phyloP scores from a whole-genome alignment of 108 stramenopile genomes.

The Skeletonema potamos region DNA sequence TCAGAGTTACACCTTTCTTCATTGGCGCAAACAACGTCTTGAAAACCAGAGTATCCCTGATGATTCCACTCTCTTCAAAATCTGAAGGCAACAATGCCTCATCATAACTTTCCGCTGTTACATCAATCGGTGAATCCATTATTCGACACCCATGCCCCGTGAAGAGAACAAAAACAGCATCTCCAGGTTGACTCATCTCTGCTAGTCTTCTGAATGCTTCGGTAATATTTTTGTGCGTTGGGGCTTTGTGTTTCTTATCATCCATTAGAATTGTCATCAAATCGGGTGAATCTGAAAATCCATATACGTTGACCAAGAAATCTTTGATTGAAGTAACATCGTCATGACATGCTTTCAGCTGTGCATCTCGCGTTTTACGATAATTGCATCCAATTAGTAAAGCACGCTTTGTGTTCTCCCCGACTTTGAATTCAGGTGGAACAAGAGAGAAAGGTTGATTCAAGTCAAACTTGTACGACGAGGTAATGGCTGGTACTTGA shows the following conservation, averaged over 20 bases:
- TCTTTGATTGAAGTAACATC: constrained; percentile 88
- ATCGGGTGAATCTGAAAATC: constrained; percentile 71
- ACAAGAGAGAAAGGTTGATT: constrained; percentile 71
- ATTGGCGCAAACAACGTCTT: constrained; percentile 83
- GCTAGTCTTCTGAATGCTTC: constrained; percentile 77
- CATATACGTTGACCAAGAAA: constrained; percentile 86
- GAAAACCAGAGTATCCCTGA: constrained; percentile 81
- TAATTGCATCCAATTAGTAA: constrained; percentile 88
- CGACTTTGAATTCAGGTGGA: constrained; percentile 65
- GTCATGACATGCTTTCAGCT: constrained; percentile 83
- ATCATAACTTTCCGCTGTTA: constrained; percentile 72
- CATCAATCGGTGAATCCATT: constrained; percentile 63
- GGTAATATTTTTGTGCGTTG: constrained; percentile 76
- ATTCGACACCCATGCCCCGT: constrained; percentile 84
- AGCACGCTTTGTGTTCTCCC: constrained; percentile 63
- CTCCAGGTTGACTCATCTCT: constrained; percentile 80
- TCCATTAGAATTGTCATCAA: constrained; percentile 80
- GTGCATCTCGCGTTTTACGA: constrained; percentile 52
- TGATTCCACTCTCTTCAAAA: constrained; percentile 64
- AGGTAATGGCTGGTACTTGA: constrained; percentile 70
- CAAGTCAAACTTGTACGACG: constrained; percentile 75
- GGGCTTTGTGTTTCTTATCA: constrained; percentile 69
- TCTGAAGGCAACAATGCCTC: constrained; percentile 79
- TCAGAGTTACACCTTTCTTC: constrained; percentile 80
- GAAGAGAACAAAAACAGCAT: constrained; percentile 86